Evolutionary conservation across 2,329 filamentous ascomycete genomes (phyloP).

Genomic region (Sordariomycetes sp.): DNA sequence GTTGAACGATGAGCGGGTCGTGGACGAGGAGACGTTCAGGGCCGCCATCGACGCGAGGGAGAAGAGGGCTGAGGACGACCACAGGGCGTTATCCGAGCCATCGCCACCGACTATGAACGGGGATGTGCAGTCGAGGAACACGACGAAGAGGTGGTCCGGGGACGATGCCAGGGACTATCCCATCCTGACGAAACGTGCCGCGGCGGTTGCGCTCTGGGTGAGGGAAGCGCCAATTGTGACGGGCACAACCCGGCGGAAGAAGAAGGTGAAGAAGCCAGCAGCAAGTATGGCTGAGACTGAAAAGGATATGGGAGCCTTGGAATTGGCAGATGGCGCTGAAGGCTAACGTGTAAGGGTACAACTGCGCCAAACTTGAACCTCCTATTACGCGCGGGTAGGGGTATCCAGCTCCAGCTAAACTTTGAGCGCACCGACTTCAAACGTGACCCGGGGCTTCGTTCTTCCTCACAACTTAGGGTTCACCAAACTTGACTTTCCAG

Average conservation of each 20-base stretch:
- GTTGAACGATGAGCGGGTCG: slow-evolving; percentile 57
- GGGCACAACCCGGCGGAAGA: slow-evolving; percentile 28
- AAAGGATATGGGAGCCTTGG: background rate
- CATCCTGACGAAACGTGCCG: slow-evolving; percentile 60
- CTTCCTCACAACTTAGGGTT: too few species aligned
- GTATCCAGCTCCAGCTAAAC: too few species aligned
- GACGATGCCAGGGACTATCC: slow-evolving; percentile 62
- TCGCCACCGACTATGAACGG: too few species aligned
- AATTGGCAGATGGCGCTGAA: background rate
- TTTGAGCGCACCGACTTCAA: too few species aligned
- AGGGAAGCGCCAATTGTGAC: slow-evolving; percentile 40
- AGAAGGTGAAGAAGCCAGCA: slow-evolving; percentile 16
- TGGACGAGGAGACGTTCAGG: slow-evolving; percentile 57
- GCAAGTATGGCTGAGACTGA: background rate
- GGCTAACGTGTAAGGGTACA: too few species aligned
- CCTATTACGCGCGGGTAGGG: too few species aligned
- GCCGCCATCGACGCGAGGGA: slow-evolving; percentile 54
- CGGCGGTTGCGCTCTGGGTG: slow-evolving; percentile 63
- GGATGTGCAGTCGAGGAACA: too few species aligned
- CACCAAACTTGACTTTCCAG: too few species aligned
- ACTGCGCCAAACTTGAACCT: too few species aligned
- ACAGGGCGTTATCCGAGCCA: slow-evolving; percentile 5
- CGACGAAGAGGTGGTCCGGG: slow-evolving; percentile 41
- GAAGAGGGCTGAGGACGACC: slow-evolving; percentile 46
- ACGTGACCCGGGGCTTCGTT: too few species aligned